phyloP scores from a whole-genome alignment of 768 basidiomycete genomes.

The Butyriboletus loyo region DNA sequence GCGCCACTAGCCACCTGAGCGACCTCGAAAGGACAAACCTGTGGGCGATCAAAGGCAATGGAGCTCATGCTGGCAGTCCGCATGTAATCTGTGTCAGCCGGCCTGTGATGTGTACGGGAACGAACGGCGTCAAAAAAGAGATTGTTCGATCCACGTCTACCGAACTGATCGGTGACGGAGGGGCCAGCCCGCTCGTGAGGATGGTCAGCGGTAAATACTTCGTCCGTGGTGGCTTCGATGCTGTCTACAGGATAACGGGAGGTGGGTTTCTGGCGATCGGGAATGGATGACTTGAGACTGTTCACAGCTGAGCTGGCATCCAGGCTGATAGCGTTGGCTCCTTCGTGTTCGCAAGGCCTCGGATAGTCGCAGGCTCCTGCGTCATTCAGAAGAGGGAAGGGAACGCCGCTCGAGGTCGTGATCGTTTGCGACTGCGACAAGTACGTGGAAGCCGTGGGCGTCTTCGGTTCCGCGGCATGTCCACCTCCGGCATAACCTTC shows the following conservation, averaged over 20 bases:
- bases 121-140: slow-evolving; percentile 39
- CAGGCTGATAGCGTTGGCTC: slow-evolving; percentile 6
- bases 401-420: slow-evolving; percentile 21
- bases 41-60: slow-evolving; percentile 21
- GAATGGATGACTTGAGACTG: slow-evolving; percentile 7
- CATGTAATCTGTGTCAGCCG: slow-evolving; percentile 19
- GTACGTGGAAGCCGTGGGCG: slow-evolving; percentile 34
- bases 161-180: slow-evolving; percentile 21
- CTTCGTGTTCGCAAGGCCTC: slow-evolving; percentile 22
- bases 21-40: slow-evolving; percentile 19
- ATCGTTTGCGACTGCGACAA: slow-evolving; percentile 31
- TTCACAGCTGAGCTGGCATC: slow-evolving; percentile 10
- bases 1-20: slow-evolving; percentile 21
- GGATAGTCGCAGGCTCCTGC: slow-evolving; percentile 17
- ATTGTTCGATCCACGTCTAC: slow-evolving; percentile 36
- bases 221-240: slow-evolving; percentile 12
- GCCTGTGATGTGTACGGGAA: slow-evolving; percentile 24
- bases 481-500: slow-evolving; percentile 33
- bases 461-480: slow-evolving; percentile 37
- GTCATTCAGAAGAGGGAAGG: slow-evolving; percentile 26
- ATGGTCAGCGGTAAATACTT: slow-evolving; percentile 13
- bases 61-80: slow-evolving; percentile 21
- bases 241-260: slow-evolving; percentile 17
- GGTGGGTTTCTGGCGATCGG: slow-evolving; percentile 19
- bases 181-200: slow-evolving; percentile 11